Evolutionary conservation across 371 early-diverging fungal genomes (phyloP), one percentile per base, ranked within the genome.

Genomic region (Lichtheimia ornata): DNA sequence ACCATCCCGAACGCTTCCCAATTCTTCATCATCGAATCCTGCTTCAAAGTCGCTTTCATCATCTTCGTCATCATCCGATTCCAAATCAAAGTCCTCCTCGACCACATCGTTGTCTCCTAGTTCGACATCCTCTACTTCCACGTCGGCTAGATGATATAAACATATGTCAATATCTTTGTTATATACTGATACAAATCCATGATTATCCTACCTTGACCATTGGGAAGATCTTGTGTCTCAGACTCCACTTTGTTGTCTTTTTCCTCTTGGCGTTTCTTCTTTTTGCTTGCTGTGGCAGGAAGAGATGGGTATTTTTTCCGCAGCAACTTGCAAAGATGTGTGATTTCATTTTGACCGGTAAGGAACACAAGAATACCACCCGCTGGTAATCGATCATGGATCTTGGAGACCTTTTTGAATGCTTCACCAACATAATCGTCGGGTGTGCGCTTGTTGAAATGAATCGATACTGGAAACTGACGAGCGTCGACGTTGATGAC

Each of bases 401-500:
- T 98, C 70, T 97, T 96, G 66, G 84, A 82, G 1, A 95, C 84
- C 72, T 97, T 98, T 59, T 90, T 90, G 69, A 83, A 88, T 0
- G 93, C 95, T 69, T 91, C 93, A 20, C 79, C 81, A 14, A 93
- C 82, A 73, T 93, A 89, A 56, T 93, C 91, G 18, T 77, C 53
- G 0, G 86, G 87, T 14, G 88, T 89, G 47, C 75, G 73, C 58
- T 86, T 89, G 78, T 94, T 95, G 64, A 94, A 97, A 67, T 96
- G 95, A 22, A 95, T 83, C 0, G 88, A 59, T 56, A 88, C 91
- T 28, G 94, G 90, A 71, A 85, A 92, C 76, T 95, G 97, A 59
- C 97, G 83, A 3, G 95, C 94, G 63, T 96, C 94, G n/a, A 98
- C 96, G 41, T 90, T 92, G 50, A 97, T 88, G 3, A 99, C 92